phyloP scores from a whole-genome alignment of 345 rosid species.

The Eucalyptus virginea region DNA sequence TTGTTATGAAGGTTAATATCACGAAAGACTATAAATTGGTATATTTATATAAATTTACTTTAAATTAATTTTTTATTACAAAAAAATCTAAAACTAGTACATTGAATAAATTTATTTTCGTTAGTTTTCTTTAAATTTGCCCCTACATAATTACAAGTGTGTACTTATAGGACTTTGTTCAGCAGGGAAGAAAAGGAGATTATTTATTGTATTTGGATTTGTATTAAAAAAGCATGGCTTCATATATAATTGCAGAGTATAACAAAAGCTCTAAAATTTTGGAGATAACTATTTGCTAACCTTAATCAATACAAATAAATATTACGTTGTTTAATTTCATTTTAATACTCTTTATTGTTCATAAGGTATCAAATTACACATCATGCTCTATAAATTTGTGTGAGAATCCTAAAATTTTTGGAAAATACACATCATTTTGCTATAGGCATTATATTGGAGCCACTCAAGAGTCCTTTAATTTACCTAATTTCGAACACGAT shows the following conservation, averaged over 20 bases:
- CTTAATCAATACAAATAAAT: neutral
- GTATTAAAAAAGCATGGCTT: neutral
- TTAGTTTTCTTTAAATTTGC: too few species aligned
- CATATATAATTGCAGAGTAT: rapidly evolving
- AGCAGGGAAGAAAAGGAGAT: too few species aligned
- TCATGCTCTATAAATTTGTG: neutral
- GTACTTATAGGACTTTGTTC: too few species aligned
- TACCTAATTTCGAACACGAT: too few species aligned
- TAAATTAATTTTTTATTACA: too few species aligned
- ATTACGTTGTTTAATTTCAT: too few species aligned
- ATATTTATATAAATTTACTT: too few species aligned
- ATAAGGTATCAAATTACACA: too few species aligned
- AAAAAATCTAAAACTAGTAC: too few species aligned
- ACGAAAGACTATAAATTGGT: rapidly evolving
- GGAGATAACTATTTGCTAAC: neutral
- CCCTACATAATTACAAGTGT: too few species aligned
- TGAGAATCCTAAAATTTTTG: neutral
- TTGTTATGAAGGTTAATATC: neutral
- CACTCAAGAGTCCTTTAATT: neutral
- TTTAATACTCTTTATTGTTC: too few species aligned
- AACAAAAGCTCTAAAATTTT: neutral
- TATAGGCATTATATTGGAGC: neutral
- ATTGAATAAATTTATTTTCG: rapidly evolving
- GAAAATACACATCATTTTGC: neutral
- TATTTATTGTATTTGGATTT: neutral